Evolutionary conservation across 108 stramenopile species (phyloP), one percentile per base, ranked within the genome.

Genomic region (Fragilaria radians): DNA sequence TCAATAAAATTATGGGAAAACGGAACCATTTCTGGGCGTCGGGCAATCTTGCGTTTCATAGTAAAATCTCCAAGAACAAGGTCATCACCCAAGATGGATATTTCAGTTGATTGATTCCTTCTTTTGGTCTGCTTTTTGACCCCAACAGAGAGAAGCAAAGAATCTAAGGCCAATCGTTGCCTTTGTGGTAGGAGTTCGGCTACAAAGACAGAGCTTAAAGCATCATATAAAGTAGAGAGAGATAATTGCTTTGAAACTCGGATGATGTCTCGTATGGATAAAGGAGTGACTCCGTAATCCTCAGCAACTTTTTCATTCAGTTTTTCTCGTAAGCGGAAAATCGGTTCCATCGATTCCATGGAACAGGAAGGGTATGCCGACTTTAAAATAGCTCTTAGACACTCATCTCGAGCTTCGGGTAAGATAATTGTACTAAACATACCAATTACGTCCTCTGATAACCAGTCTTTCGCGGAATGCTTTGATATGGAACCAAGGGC

Each of bases 361-460:
- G 62, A 50, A 23, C 59, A 21, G 1, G 5, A 14, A 28, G 66
- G 50, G 24, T 46, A 36, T 22, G 36, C 29, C 18, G 51, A 11
- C 19, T 47, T 66, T 33, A 72, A 46, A 32, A 72, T 72, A 17
- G 52, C 53, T 34, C 66, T 53, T 21, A 61, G 26, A 45, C 71
- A 67, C 18, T 55, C 71, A 2, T 56, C 61, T 42, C 45, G 32
- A 24, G 60, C 46, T 22, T 46, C 19, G 26, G 65, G 55, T 19
- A 72, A 28, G 5, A 54, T 26, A 53, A 69, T 32, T 14, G 59
- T 66, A 30, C 46, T 61, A n/a, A 75, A 68, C 80, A 81, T 80
- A 28, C 61, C 55, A 54, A 30, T 59, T 7, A 79, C 52, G 51
- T 85, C 84, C 0, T 76, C 68, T 28, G 68, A 78, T n/a, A 85